These are phyloP conservation scores for Azolla pinnata DNA, from an alignment of 75 land plant genomes.

Conservation along the genomic window DNA sequence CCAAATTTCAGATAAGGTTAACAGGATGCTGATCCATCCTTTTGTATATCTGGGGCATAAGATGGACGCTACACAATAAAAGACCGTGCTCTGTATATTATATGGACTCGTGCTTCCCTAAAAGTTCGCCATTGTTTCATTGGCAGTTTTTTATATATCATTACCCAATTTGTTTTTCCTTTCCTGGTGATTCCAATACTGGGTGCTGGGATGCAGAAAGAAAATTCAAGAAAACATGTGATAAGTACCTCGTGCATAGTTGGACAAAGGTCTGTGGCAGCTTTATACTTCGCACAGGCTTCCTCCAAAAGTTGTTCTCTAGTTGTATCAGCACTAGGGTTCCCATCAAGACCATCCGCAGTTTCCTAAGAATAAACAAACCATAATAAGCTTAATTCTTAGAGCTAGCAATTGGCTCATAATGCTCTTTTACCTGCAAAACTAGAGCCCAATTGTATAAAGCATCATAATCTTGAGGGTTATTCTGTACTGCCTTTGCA, in stretches of 20 bases:
- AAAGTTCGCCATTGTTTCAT: too few relatives aligned
- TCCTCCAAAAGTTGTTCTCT: slow-evolving; percentile 93
- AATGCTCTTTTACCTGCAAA: slow-evolving; percentile 65
- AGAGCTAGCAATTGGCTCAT: background rate
- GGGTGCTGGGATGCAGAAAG: too few relatives aligned
- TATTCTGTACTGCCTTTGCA: slow-evolving; percentile 82
- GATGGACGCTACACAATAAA: too few relatives aligned
- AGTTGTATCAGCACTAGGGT: slow-evolving; percentile 50
- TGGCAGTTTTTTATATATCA: too few relatives aligned
- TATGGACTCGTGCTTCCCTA: too few relatives aligned
- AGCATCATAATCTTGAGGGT: slow-evolving; percentile 86
- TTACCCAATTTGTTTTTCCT: too few relatives aligned
- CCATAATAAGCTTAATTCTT: background rate
- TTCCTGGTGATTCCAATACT: too few relatives aligned
- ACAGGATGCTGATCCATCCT: too few relatives aligned
- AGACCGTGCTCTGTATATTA: too few relatives aligned
- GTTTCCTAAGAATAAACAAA: slow-evolving; percentile 53
- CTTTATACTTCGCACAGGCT: slow-evolving; percentile 86
- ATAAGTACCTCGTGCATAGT: slow-evolving; percentile 77
- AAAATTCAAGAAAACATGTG: too few relatives aligned
- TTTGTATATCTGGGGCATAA: too few relatives aligned
- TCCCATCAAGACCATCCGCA: slow-evolving; percentile 78
- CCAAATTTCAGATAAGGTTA: too few relatives aligned
- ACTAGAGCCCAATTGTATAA: slow-evolving; percentile 97
- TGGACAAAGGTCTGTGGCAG: slow-evolving; percentile 77